phyloP scores from a whole-genome alignment of 208 protist species.

The Wallacemonas sp. region DNA sequence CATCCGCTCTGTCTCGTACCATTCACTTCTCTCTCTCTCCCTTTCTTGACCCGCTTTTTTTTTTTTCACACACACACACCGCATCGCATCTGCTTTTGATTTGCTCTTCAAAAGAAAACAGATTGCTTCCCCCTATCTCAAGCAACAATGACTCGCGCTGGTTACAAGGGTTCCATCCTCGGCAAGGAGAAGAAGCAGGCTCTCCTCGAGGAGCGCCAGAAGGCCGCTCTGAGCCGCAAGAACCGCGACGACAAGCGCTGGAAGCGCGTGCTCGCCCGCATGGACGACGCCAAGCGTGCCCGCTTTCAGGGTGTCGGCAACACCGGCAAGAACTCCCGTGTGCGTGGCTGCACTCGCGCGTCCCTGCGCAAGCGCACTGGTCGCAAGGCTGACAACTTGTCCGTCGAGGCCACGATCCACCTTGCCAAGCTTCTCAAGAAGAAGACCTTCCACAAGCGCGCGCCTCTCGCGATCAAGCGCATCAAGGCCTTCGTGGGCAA shows the following conservation, averaged over 20 bases:
- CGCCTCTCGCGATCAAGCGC: conserved; percentile 95
- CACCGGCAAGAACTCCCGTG: conserved; percentile 83
- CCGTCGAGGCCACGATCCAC: conserved; percentile 97
- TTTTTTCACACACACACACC: too few species aligned
- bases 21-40: background rate
- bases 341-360: conserved; percentile 77
- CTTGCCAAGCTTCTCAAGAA: conserved; percentile 96
- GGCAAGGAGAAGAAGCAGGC: conserved; percentile 85
- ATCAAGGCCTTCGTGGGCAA: conserved; percentile 95
- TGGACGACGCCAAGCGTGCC: conserved; percentile 85
- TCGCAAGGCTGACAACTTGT: conserved; percentile 87
- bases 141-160: conserved; percentile 68
- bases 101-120: conserved; percentile 11
- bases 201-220: conserved; percentile 74
- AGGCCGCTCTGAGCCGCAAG: conserved; percentile 70
- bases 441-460: conserved; percentile 97
- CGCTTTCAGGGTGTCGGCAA: conserved; percentile 87
- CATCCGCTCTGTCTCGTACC: background rate
- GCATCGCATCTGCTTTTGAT: too few species aligned
- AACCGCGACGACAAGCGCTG: conserved; percentile 85
- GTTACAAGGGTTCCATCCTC: conserved; percentile 77
- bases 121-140: conserved; percentile 12
- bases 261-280: conserved; percentile 88
- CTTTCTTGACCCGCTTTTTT: conserved; percentile 16
- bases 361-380: conserved; percentile 82